Evolutionary conservation across 2,329 filamentous ascomycete genomes (phyloP).

Genomic region (Harringtonia aguacate): DNA sequence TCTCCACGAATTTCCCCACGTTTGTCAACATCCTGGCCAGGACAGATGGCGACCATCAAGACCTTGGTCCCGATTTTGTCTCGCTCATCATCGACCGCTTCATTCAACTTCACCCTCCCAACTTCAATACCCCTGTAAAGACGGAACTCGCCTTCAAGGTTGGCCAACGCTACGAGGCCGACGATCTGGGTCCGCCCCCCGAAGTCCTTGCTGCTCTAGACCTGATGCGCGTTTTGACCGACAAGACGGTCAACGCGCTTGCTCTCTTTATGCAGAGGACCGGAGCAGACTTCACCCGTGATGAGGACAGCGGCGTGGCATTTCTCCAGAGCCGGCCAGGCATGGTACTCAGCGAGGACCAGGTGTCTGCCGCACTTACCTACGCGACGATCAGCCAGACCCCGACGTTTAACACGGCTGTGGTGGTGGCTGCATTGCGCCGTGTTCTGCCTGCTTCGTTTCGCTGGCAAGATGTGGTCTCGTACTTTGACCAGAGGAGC

Average conservation of each 20-base stretch:
- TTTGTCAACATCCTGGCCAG: constrained; percentile 69
- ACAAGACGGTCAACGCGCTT: constrained; percentile 44
- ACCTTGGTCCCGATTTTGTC: constrained; percentile 59
- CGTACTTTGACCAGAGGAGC: constrained; percentile 69
- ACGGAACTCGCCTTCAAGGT: constrained; percentile 58
- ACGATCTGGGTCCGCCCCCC: constrained; percentile 55
- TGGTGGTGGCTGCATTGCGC: constrained; percentile 52
- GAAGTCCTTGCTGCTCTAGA: constrained; percentile 62
- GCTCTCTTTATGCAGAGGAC: constrained; percentile 61
- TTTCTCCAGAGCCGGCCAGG: constrained; percentile 42
- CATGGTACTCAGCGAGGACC: constrained; percentile 60
- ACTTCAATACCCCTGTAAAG: constrained; percentile 67
- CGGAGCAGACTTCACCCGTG: constrained; percentile 65
- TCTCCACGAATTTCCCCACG: constrained; percentile 66
- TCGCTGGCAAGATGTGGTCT: constrained; percentile 61
- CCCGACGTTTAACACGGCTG: constrained; percentile 37
- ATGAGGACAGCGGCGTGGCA: constrained; percentile 53
- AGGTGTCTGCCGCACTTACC: constrained; percentile 71
- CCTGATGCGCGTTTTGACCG: constrained; percentile 53
- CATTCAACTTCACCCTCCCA: constrained; percentile 75
- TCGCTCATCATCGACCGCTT: constrained; percentile 76
- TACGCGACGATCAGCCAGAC: constrained; percentile 50
- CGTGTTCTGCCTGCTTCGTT: constrained; percentile 53
- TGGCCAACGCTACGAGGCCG: constrained; percentile 55
- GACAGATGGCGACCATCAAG: constrained; percentile 52